Evolutionary conservation across 1,284 basidiomycete genomes (phyloP).

Genomic region (Irpex sp.): DNA sequence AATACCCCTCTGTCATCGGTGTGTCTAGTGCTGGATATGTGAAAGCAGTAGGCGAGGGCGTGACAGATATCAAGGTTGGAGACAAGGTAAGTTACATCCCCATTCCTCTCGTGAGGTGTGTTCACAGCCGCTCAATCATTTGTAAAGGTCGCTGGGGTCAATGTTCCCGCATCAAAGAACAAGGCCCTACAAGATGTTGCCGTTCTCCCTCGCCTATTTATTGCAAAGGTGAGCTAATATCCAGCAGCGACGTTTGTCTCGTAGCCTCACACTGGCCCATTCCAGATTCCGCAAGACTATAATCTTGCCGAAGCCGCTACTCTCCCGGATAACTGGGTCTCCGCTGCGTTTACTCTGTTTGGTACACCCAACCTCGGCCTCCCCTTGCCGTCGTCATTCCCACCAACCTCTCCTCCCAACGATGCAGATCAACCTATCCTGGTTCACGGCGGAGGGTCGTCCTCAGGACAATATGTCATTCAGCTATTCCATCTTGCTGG

Average conservation of each 20-base stretch:
- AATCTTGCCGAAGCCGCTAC: conserved; percentile 40
- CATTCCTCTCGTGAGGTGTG: background rate
- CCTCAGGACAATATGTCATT: conserved; percentile 49
- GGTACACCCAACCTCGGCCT: conserved; percentile 33
- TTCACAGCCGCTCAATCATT: background rate
- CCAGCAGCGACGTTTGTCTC: background rate
- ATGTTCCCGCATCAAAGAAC: conserved; percentile 20
- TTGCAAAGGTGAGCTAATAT: conserved; percentile 36
- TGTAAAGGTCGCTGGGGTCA: conserved; percentile 18
- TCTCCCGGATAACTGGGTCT: conserved; percentile 49
- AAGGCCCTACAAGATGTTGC: conserved; percentile 44
- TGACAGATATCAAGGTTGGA: conserved; percentile 37
- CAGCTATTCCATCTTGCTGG: conserved; percentile 51
- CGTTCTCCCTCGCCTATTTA: conserved; percentile 27
- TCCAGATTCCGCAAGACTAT: conserved; percentile 39
- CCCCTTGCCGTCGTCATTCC: conserved; percentile 37
- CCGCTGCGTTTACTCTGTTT: conserved; percentile 46
- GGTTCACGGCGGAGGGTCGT: conserved; percentile 56
- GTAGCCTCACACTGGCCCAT: background rate
- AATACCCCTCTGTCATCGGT: conserved; percentile 39
- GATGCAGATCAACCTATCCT: conserved; percentile 38
- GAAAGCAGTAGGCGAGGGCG: conserved; percentile 34
- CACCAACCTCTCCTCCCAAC: conserved; percentile 29
- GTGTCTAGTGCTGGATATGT: conserved; percentile 39
- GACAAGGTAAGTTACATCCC: conserved; percentile 30